Conservation (phyloP, 805 yeast genomes). For the Priceomyces melissophilus region DNA sequence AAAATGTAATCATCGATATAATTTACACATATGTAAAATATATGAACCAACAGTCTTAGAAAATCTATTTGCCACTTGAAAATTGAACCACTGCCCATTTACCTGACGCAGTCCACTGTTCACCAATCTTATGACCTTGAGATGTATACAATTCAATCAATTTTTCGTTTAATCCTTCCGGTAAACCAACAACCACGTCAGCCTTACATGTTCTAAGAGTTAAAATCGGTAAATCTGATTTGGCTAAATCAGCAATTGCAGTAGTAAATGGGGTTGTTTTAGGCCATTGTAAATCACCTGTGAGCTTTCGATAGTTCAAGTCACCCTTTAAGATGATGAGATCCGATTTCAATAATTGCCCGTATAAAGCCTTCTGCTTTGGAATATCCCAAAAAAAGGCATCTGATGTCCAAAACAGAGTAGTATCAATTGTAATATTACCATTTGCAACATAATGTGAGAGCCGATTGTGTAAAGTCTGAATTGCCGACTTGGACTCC, state of each 20-base stretch:
- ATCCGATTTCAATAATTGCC: constrained; percentile 58
- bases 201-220: constrained; percentile 94
- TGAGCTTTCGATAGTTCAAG: constrained; percentile 88
- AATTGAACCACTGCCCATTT: constrained; percentile 81
- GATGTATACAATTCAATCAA: constrained; percentile 58
- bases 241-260: constrained; percentile 69
- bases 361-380: constrained; percentile 60
- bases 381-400: constrained; percentile 72
- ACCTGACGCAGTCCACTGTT: constrained; percentile 84
- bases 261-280: constrained; percentile 67
- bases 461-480: constrained; percentile 19
- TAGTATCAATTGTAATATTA: constrained; percentile 35
- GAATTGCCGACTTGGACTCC: constrained; percentile 19
- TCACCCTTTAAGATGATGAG: constrained; percentile 91
- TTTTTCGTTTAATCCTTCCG: constrained; percentile 67
- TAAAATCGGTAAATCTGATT: constrained; percentile 59
- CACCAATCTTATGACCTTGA: constrained; percentile 59
- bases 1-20: too few relatives aligned
- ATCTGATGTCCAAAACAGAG: constrained; percentile 85
- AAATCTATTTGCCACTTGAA: constrained; percentile 9
- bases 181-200: constrained; percentile 87
- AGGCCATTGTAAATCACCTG: constrained; percentile 89
- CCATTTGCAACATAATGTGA: constrained; percentile 16
- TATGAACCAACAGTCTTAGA: background rate
- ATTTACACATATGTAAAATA: too few relatives aligned